phyloP scores from a whole-genome alignment of 2,329 filamentous ascomycete species.

The Exophiala calicioides region DNA sequence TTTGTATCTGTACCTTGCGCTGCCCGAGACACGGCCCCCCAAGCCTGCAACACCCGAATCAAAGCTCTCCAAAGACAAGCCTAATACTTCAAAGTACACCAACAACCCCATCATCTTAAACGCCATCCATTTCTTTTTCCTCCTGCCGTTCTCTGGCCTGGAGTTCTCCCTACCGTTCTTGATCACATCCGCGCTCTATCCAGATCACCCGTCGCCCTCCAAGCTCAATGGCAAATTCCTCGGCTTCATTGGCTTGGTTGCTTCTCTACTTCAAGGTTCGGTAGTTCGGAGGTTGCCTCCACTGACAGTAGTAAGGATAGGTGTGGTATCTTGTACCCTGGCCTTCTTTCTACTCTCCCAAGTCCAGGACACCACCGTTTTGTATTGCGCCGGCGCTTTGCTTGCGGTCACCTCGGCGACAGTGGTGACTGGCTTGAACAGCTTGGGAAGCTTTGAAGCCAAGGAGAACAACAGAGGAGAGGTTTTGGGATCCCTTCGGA shows the following conservation, averaged over 20 bases:
- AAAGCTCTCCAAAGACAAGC: constrained; percentile 32
- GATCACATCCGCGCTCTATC: constrained; percentile 85
- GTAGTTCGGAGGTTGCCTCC: constrained; percentile 83
- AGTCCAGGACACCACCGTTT: constrained; percentile 64
- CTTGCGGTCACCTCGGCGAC: constrained; percentile 90
- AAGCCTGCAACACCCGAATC: constrained; percentile 37
- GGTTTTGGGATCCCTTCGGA: constrained; percentile 80
- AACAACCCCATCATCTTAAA: constrained; percentile 86
- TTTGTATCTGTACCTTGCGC: constrained; percentile 75
- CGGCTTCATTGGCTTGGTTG: constrained; percentile 86
- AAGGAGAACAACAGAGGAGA: constrained; percentile 75
- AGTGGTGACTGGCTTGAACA: constrained; percentile 90
- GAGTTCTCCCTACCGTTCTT: constrained; percentile 97
- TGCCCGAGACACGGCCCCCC: constrained; percentile 82
- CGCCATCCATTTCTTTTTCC: constrained; percentile 81
- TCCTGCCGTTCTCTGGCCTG: constrained; percentile 97
- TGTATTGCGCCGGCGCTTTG: constrained; percentile 81
- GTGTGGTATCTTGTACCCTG: constrained; percentile 72
- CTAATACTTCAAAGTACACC: constrained; percentile 48
- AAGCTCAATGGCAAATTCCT: constrained; percentile 81
- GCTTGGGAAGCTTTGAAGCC: constrained; percentile 87
- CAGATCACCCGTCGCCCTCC: constrained; percentile 62
- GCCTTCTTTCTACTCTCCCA: constrained; percentile 79
- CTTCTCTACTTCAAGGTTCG: constrained; percentile 90
- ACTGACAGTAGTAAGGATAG: constrained; percentile 74